A percentile compares a stretch with the other conserved stretches of the same genome.
phyloP scores from a whole-genome alignment of 148 eudicot species.

The Bassia scoparia region DNA sequence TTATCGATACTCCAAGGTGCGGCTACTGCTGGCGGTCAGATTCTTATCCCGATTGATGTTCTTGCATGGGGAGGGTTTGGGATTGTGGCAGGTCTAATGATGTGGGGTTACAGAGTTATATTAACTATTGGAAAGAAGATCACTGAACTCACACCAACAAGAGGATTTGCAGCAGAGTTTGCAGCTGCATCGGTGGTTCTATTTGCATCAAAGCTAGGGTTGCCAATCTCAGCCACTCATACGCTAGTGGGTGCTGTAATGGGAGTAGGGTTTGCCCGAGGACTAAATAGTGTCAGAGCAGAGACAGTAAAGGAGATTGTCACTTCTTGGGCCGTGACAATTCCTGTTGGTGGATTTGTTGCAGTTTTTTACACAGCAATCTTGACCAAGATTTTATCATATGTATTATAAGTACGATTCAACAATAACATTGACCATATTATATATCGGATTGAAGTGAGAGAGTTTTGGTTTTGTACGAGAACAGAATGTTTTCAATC shows the following conservation, averaged over 20 bases:
- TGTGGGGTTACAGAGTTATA: slow-evolving; percentile 97
- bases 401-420: slow-evolving; percentile 39
- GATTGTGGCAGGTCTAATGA: slow-evolving; percentile 84
- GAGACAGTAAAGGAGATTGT: slow-evolving; percentile 79
- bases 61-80: slow-evolving; percentile 98
- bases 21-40: slow-evolving; percentile 45
- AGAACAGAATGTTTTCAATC: slow-evolving; percentile 27
- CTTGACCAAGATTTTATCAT: slow-evolving; percentile 61
- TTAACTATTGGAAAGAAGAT: slow-evolving; percentile 93
- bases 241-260: slow-evolving; percentile 95
- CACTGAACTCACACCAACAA: slow-evolving; percentile 82
- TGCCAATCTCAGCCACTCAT: slow-evolving; percentile 92
- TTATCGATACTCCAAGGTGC: slow-evolving; percentile 73
- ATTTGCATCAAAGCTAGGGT: slow-evolving; percentile 78
- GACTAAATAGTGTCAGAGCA: slow-evolving; percentile 81
- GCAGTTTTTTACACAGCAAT: slow-evolving; percentile 73
- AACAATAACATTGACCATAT: slow-evolving; percentile 6
- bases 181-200: slow-evolving; percentile 96
- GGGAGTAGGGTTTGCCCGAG: slow-evolving; percentile 98
- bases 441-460: slow-evolving; percentile 15
- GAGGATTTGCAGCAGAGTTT: slow-evolving; percentile 97
- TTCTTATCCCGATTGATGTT: slow-evolving; percentile 69
- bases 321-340: slow-evolving; percentile 81
- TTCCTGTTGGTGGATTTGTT: slow-evolving; percentile 68
- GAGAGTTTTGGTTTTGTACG: slow-evolving; percentile 21